Base-by-base conservation (phyloP, 2,329 filamentous ascomycete genomes). In the Monosporascus sp. region DNA sequence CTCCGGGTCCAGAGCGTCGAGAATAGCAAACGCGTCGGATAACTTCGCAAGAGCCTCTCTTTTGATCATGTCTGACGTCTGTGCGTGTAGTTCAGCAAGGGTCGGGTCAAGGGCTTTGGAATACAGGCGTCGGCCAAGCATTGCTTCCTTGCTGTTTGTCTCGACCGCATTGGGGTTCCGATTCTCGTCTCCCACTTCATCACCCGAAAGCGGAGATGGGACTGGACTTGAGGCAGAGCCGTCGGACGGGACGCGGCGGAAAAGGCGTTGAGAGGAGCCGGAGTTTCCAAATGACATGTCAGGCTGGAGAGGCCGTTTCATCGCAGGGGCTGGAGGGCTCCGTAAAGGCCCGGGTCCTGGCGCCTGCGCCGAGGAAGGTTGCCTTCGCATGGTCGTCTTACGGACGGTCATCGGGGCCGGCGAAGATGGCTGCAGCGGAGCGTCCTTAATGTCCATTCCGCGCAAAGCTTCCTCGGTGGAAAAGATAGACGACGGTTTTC, bases 281-380 rank as follows among this genome's bases (percentile, higher is more conserved):
- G 87, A 88, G 70, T 97, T 97, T 50, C 93, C 94, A 72, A 95
- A 97, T 6, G 88, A 95, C 77, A 96, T 86, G 65, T 97, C 91
- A 2, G 94, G 82, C 52, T 91, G 91, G 2, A 97, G 79, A 0
- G 93, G 92, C 59, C 90, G 86, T 71, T 90, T 91, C 1, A 83
- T 71, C 2, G 77, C 78, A 52, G 17, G 74, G 68, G 36, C 70
- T 59, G 58, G 73, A 66, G 54, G 77, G 69, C 36, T 62, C 44
- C 64, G 63, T 36, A 62, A 50, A 34, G 80, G 80, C 19, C 75
- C 74, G 52, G 66, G 73, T 41, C 69, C 49, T 26, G 65, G 64
- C 52, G 60, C 60, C 37, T 69, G 63, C 6, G 72, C 71, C 16
- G 74, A 65, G 1, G 80, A 80, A 5, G 78, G 70, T 41, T 75